Percentiles rank a stretch among this genome's conserved stretches.
Evolutionary conservation across 345 rosid species (phyloP).

Genomic region (Luvunga scandens): DNA sequence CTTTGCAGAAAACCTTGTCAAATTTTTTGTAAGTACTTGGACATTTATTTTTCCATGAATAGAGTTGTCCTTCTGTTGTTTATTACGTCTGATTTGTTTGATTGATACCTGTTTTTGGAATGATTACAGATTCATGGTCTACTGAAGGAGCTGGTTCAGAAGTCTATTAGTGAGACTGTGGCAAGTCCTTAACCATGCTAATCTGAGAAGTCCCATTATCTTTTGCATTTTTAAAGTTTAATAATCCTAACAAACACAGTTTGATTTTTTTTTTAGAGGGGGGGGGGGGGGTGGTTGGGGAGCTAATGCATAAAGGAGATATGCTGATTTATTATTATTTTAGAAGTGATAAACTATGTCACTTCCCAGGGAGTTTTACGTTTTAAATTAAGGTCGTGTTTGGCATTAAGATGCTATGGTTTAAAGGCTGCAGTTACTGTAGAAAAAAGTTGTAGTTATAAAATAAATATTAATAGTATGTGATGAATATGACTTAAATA

Average conservation of each 20-base stretch:
- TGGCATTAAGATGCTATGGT: too few species aligned
- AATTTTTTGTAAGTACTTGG: background rate
- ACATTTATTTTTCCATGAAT: background rate
- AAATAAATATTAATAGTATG: too few species aligned
- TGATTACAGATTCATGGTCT: conserved; percentile 68
- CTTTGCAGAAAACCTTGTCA: background rate
- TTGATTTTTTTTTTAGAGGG: too few species aligned
- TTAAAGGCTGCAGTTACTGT: too few species aligned
- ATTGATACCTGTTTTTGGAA: conserved; percentile 1
- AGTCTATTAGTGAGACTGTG: conserved; percentile 61
- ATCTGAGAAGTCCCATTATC: background rate
- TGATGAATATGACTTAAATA: too few species aligned
- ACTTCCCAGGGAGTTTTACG: background rate
- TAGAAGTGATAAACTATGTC: background rate
- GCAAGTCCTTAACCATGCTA: conserved; percentile 37
- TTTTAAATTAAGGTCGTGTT: too few species aligned
- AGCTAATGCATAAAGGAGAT: background rate
- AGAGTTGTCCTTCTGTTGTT: background rate
- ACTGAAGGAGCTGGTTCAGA: conserved; percentile 83
- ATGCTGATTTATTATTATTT: background rate
- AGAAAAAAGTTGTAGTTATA: too few species aligned
- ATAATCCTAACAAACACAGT: background rate
- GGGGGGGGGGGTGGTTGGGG: too few species aligned
- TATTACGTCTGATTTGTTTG: conserved; percentile 1
- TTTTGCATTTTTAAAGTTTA: background rate